Evolutionary conservation across 1,284 basidiomycete genomes (phyloP).

Genomic region (Sporisorium exsertum): DNA sequence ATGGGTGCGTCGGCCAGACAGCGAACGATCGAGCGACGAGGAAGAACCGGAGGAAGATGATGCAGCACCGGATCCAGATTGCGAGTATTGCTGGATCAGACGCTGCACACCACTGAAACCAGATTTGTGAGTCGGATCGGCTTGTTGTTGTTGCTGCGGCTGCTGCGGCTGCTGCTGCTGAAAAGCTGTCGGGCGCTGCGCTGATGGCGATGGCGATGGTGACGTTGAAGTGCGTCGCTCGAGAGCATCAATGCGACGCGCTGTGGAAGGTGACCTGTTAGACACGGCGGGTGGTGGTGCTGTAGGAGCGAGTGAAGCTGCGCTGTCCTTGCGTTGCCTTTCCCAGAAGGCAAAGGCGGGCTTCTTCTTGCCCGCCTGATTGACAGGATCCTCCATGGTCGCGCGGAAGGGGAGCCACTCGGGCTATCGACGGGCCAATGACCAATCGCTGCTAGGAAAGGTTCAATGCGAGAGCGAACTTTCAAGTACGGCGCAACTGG

Average conservation of each 20-base stretch:
- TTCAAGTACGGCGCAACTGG: neutral
- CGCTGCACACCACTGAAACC: conserved; percentile 41
- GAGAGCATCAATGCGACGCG: conserved; percentile 14
- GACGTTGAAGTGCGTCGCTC: conserved; percentile 11
- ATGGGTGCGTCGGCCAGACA: conserved; percentile 13
- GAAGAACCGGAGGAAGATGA: conserved; percentile 10
- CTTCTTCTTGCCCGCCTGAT: conserved; percentile 31
- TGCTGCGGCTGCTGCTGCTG: conserved; percentile 4
- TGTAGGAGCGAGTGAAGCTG: conserved; percentile 3
- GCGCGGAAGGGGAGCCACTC: neutral
- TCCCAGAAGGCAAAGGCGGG: conserved; percentile 51
- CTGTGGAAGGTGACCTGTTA: conserved; percentile 13
- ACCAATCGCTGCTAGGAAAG: neutral
- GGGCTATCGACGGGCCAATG: neutral
- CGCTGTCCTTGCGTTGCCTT: conserved; percentile 29
- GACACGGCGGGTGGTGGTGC: conserved; percentile 3
- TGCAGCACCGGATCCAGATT: conserved; percentile 9
- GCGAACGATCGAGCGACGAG: conserved; percentile 13
- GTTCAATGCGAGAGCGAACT: neutral
- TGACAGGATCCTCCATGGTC: conserved; percentile 46
- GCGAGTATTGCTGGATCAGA: conserved; percentile 46
- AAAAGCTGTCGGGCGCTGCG: conserved; percentile 11
- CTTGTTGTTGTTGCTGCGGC: neutral
- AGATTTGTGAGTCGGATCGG: neutral
- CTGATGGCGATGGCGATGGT: conserved; percentile 7